Base-by-base conservation (phyloP, 1,284 basidiomycete genomes). In the Lentinus polychrous region DNA sequence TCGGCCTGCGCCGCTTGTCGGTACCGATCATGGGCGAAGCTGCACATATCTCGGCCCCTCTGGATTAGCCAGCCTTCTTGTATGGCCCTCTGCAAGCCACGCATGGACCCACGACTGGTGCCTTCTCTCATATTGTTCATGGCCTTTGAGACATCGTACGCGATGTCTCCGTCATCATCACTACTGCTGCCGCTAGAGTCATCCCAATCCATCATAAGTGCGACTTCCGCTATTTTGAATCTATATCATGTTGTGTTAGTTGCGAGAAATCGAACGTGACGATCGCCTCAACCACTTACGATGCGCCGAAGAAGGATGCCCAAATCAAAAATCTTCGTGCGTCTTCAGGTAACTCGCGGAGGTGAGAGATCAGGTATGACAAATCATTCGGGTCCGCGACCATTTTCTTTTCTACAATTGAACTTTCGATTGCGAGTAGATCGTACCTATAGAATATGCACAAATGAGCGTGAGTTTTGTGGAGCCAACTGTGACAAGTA, bases 61-160 rank as follows among this genome's bases (percentile, higher is more conserved):
- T 83, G 80, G 11, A 83, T 75, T 2, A 86, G 67, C 82, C 82
- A 86, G 1, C 83, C 83, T 60, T 86, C 83, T 3, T 76, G 66
- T 15, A 85, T 72, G 1, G 82, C 83, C 14, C 72, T 64, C 58
- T 86, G 83, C 34, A 84, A 66, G 2, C 83, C 83, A 14, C 76
- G 75, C 69, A 86, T 83, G 2, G 82, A 83, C 20, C 71, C 72
- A 36, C 78, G 74, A n/a, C 74, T 68, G 47, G 67, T 67, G 22
- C 61, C 67, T 2, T 63, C 49, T 42, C 43, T 63, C 60, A 45
- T 74, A 46, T 67, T 74, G 12, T 68, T 69, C 0, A 75, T 74
- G 3, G 73, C 72, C 57, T 75, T 75, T 39, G 73, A 71, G 31
- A 78, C 61, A 50, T 73, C 73, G 72, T 72, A 76, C 57, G 71